phyloP scores from a whole-genome alignment of 352 stramenopile genomes.

The Globisporangium solare region DNA sequence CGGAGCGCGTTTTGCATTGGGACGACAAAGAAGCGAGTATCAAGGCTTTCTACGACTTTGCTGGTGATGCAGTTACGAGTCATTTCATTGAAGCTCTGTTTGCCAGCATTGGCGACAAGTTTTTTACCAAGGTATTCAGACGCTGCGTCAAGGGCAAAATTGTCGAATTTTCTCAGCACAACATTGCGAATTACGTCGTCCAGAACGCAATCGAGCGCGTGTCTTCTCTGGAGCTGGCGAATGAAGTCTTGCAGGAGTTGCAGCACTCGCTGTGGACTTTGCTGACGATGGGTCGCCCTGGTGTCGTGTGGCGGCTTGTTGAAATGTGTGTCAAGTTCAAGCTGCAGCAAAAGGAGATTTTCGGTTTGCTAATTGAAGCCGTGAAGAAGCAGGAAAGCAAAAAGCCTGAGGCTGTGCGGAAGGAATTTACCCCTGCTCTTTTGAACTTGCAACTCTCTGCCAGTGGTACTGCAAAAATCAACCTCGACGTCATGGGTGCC shows the following conservation, averaged over 20 bases:
- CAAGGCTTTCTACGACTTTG: conserved; percentile 62
- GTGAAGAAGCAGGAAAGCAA: conserved; percentile 77
- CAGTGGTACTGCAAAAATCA: conserved; percentile 41
- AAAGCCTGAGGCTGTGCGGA: conserved; percentile 65
- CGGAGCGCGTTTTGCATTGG: conserved; percentile 69
- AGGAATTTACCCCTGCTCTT: conserved; percentile 59
- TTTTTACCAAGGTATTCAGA: conserved; percentile 64
- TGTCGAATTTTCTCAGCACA: conserved; percentile 65
- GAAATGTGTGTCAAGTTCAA: conserved; percentile 69
- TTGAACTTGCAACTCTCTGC: conserved; percentile 68
- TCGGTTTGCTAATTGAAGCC: conserved; percentile 45
- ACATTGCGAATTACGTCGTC: conserved; percentile 82
- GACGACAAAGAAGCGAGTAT: conserved; percentile 45
- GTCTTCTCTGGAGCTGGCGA: conserved; percentile 31
- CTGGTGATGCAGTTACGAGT: conserved; percentile 67
- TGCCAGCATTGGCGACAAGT: conserved; percentile 45
- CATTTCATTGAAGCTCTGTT: conserved; percentile 75
- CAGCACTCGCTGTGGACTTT: conserved; percentile 60
- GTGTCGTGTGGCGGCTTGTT: conserved; percentile 74
- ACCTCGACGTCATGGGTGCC: conserved; percentile 75
- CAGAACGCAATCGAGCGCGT: conserved; percentile 67
- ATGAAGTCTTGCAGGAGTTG: conserved; percentile 55
- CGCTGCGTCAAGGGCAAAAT: conserved; percentile 58
- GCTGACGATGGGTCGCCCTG: conserved; percentile 59
- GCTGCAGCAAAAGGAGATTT: conserved; percentile 45